phyloP scores from a whole-genome alignment of 1,139 yeast genomes.

The Meyerozyma elateridarum region DNA sequence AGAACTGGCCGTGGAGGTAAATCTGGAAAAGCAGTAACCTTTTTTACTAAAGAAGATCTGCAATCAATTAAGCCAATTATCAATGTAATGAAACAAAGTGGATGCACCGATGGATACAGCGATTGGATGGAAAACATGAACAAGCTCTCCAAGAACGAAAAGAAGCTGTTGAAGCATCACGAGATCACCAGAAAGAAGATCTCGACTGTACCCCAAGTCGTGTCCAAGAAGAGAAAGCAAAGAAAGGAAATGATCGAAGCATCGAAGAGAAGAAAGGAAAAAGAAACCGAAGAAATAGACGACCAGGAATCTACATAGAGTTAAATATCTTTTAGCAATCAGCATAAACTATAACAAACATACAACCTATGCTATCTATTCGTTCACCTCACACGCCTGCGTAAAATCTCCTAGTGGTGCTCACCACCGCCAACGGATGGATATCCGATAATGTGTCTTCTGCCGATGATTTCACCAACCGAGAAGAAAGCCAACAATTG shows the following conservation, averaged over 20 bases:
- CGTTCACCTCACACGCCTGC: not conserved
- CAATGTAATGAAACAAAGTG: slow-evolving; percentile 93
- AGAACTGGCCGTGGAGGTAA: slow-evolving; percentile 97
- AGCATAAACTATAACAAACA: slow-evolving; percentile 8
- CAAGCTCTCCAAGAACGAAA: slow-evolving; percentile 65
- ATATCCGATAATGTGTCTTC: slow-evolving; percentile 89
- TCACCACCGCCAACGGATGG: slow-evolving; percentile 46
- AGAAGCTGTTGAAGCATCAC: slow-evolving; percentile 56
- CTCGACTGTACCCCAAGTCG: slow-evolving; percentile 78
- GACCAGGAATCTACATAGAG: too few species aligned
- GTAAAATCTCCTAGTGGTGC: slow-evolving; percentile 16
- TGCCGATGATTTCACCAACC: slow-evolving; percentile 94
- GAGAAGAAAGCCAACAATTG: slow-evolving; percentile 91
- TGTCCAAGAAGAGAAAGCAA: slow-evolving; percentile 60
- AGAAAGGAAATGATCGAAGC: slow-evolving; percentile 73
- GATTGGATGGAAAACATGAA: slow-evolving; percentile 79
- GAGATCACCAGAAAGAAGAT: slow-evolving; percentile 68
- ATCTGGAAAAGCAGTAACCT: slow-evolving; percentile 80
- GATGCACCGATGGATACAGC: slow-evolving; percentile 60
- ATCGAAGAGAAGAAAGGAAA: slow-evolving; percentile 58
- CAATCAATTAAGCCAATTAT: slow-evolving; percentile 74
- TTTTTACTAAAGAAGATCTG: slow-evolving; percentile 87
- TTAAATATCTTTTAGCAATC: slow-evolving; percentile 3
- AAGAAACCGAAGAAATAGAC: too few species aligned
- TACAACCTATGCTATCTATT: slow-evolving; percentile 5